Base-by-base conservation (phyloP, 305 asterid genomes). In the Solanum hybrid region DNA sequence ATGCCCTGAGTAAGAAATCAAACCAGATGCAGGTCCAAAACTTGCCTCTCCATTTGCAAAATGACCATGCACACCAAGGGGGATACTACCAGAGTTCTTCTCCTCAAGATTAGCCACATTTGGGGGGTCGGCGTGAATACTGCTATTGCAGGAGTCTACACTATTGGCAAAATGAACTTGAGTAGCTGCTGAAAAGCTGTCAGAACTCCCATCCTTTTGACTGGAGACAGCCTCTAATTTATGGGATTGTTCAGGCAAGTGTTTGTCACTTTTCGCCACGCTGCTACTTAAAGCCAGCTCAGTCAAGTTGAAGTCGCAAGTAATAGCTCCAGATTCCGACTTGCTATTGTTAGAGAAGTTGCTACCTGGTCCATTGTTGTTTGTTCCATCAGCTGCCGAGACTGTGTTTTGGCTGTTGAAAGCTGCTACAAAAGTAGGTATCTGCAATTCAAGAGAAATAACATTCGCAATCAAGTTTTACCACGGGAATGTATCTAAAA, bases 1-100 rank as follows among this genome's bases (percentile, higher is more conserved):
- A 12, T 93, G 96, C 86, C 98, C 98, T 2, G 99, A 93, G 91
- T 90, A 95, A 36, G 94, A 90, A 24, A 95, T 90, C 42, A 92
- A 91, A 87, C 92, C 93, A 38, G 92, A 86, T 31, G 89, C 87
- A 72, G 91, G 91, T 36, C 96, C 94, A 94, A 95, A 96, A 86
- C 99, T 98, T 2, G 96, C 88, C 93, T 98, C 99, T 45, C 97
- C 99, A 19, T 31, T 91, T 78, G 88, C 90, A 13, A 88, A 85
- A 51, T 69, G 90, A 66, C 91, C 93, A 64, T 84, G 85, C 26
- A 72, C 69, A 51, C 71, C 84, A 35, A 88, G 72, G 26, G 76
- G 34, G 42, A 4, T 56, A 66, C 36, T 88, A n/a, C 15, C 29
- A 42, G 32, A 76, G 64, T 72, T 66, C 64, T 88, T 88, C 2